phyloP scores from a whole-genome alignment of 139 green algal genomes.

The Chlamydomonas incerta region DNA sequence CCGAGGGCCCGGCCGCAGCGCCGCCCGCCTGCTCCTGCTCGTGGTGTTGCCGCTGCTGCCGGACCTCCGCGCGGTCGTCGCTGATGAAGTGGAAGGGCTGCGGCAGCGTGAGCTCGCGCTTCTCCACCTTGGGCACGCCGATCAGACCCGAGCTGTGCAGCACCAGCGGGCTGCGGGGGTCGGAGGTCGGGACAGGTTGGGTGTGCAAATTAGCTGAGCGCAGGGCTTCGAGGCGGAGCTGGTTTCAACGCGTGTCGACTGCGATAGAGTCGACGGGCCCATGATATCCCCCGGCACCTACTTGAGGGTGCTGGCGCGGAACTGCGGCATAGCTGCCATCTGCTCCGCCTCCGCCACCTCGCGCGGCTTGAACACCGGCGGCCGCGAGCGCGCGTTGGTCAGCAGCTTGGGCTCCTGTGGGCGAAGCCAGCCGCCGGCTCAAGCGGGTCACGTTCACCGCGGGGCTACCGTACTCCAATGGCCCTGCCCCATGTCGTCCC shows the following conservation, averaged over 20 bases:
- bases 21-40: background rate
- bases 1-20: background rate
- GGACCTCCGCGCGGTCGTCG: conserved; percentile 49
- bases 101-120: conserved; percentile 53
- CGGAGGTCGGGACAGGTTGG: too few relatives aligned
- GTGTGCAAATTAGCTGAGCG: too few relatives aligned
- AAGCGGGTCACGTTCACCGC: too few relatives aligned
- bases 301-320: conserved; percentile 70
- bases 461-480: too few relatives aligned
- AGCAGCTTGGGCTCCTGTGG: conserved; percentile 59
- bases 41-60: background rate
- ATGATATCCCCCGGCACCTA: too few relatives aligned
- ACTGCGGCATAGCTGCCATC: conserved; percentile 64
- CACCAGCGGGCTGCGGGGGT: conserved; percentile 56
- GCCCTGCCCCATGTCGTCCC: too few relatives aligned
- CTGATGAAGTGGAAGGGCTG: conserved; percentile 57
- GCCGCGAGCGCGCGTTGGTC: conserved; percentile 60
- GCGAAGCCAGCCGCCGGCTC: too few relatives aligned
- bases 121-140: conserved; percentile 61
- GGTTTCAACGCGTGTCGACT: too few relatives aligned
- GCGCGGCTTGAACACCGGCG: conserved; percentile 63
- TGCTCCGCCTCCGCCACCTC: conserved; percentile 70
- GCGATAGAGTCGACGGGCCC: too few relatives aligned
- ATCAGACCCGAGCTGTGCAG: conserved; percentile 54
- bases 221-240: too few relatives aligned